Base-by-base conservation (phyloP, 305 asterid species). In the Coffea humblotiana region DNA sequence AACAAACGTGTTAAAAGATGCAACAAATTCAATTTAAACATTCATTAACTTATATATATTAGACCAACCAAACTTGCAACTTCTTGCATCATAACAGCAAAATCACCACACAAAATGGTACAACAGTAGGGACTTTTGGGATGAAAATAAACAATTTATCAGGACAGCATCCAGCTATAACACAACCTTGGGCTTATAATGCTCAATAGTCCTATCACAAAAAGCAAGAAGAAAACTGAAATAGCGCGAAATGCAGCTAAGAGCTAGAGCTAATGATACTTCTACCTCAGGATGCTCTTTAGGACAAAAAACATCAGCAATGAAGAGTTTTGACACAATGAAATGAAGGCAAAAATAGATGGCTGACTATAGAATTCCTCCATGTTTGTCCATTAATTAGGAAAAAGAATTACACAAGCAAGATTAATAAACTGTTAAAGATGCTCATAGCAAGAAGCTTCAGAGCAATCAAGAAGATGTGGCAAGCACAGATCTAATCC, bases 391-490 rank as follows among this genome's bases (percentile, higher is more conserved):
- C 12, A 65, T 76, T 61, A 48, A 43, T 76, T 51, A 77, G 49
- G 23, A 8, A 23, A 25, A 67, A 40, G 6, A 40, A 40, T 19
- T 9, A 71, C 15, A 27, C 58, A 49, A 51, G 49, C 51, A n/a
- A 71, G 48, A 74, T 32, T 18, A 66, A 74, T 8, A 61, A 72
- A 35, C 0, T 52, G 32, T 32, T 74, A 19, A 48, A 18, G 7
- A 66, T 21, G 79, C 27, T 69, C 23, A 15, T 27, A 35, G 18
- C 7, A 37, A 49, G 13, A 73, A 37, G 64, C 81, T 76, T 48
- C 79, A 83, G 25, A 48, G 56, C 21, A 54, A 82, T 78, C 32
- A 3, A 64, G 71, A 25, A 64, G 37, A 29, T 77, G 52, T 2
- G 52, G 43, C 80, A 77, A 48, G 23, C 40, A 35, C 56, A 67